Evolutionary conservation across 2,329 filamentous ascomycete genomes (phyloP), one percentile per base, ranked within the genome.

Genomic region (Scedosporium dehoogii): DNA sequence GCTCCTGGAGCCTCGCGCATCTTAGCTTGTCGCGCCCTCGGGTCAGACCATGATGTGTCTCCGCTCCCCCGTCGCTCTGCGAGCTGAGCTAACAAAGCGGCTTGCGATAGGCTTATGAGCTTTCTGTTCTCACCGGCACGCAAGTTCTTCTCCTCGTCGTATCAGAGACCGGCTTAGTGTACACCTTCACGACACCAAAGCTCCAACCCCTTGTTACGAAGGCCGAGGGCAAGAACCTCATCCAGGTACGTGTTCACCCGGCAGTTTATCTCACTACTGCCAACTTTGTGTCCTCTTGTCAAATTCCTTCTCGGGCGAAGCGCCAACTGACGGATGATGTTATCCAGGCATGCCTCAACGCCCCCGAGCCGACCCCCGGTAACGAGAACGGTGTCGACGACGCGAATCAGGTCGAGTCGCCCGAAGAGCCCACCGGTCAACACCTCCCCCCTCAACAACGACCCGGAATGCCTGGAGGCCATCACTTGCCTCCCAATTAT

Each of bases 141-240:
- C 94, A 99, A 82, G 94, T 99, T 59, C 84, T 99, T 38, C 85
- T 99, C 46, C 87, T 99, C 62, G 93, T 97, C 70, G 93, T 97
- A 66, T 97, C 93, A 55, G 93, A 97, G 80, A 97, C 93, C 25
- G 93, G 93, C 68, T 86, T 97, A 41, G 93, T 97, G 70, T 97
- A 97, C 78, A 97, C 93, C 64, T 97, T 97, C 76, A 97, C 93
- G 65, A 99, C 94, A 16, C 94, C 94, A 21, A 99, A 99, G 81
- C 86, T 99, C 63, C 94, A 97, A 79, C 94, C 94, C 66, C 86
- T 99, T 61, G 94, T 97, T 69, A 99, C 94, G 66, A 97, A 97
- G 81, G 89, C 94, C 18, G 94, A 97, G 78, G 94, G 94, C 79
- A 99, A 99, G 85, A 99, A 99, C 75, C 81, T 99, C 67, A 97